These are phyloP conservation scores for Coccomyxa subellipsoidea DNA, from an alignment of 163 green algal species.

Conservation along the genomic window DNA sequence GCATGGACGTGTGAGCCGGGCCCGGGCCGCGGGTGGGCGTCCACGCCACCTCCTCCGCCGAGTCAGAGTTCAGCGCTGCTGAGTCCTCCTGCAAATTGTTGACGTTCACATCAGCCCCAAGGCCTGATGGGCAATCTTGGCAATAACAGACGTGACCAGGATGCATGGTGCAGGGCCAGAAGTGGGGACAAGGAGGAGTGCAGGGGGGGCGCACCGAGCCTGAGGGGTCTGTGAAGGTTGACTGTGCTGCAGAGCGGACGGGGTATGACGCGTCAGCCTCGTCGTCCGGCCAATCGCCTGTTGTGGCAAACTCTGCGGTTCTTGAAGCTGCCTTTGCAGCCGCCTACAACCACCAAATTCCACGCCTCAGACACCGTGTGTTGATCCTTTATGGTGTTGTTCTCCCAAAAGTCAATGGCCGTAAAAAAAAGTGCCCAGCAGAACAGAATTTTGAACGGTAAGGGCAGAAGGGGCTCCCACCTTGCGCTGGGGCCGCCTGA, in stretches of 20 bases:
- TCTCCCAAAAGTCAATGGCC: too few relatives aligned
- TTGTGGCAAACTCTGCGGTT: constrained; percentile 17
- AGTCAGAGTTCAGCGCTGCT: constrained; percentile 28
- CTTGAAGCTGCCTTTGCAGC: constrained; percentile 14
- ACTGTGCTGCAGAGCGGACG: background rate
- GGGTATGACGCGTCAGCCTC: constrained; percentile 4
- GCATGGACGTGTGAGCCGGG: background rate
- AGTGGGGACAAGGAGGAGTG: too few relatives aligned
- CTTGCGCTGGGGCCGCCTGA: constrained; percentile 10
- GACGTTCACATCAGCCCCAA: background rate
- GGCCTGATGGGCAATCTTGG: too few relatives aligned
- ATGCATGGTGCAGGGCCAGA: too few relatives aligned
- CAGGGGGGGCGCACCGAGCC: too few relatives aligned
- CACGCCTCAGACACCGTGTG: background rate
- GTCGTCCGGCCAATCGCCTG: constrained; percentile 20
- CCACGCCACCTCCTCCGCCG: constrained; percentile 49
- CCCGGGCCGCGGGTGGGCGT: constrained; percentile 18
- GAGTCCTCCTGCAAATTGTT: constrained; percentile 16
- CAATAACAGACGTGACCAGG: too few relatives aligned
- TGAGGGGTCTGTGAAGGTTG: background rate
- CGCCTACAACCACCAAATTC: background rate
- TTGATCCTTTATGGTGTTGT: too few relatives aligned
- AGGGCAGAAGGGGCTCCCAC: background rate
- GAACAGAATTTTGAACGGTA: too few relatives aligned
- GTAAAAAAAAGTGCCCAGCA: too few relatives aligned